phyloP scores from a whole-genome alignment of 139 green algal genomes.

The Micractinium conductrix region DNA sequence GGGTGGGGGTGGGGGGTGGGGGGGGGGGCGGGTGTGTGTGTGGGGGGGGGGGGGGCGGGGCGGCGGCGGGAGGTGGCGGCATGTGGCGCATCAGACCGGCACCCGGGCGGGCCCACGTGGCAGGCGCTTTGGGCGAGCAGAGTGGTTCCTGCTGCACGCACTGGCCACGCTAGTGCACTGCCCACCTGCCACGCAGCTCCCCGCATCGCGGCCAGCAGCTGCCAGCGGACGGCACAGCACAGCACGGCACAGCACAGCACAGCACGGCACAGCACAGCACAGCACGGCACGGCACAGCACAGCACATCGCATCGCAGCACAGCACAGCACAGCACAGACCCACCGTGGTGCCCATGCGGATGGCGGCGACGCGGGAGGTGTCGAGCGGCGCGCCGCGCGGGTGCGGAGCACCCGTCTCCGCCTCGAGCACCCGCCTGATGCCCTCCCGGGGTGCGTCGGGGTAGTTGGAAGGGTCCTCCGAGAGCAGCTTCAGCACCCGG shows the following conservation, averaged over 20 bases:
- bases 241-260: background rate
- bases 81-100: too few species aligned
- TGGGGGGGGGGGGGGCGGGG: too few species aligned
- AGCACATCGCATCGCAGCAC: background rate
- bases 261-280: background rate
- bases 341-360: conserved; percentile 94
- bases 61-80: background rate
- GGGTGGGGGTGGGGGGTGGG: too few species aligned
- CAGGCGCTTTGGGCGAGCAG: too few species aligned
- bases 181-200: too few species aligned
- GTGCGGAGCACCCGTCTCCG: conserved; percentile 73
- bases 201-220: too few species aligned
- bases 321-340: background rate
- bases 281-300: background rate
- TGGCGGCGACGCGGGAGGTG: conserved; percentile 83
- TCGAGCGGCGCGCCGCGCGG: conserved; percentile 72
- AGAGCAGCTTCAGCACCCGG: conserved; percentile 92
- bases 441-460: conserved; percentile 92
- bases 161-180: too few species aligned
- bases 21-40: too few species aligned
- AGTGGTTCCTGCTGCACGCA: too few species aligned
- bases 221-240: background rate
- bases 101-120: too few species aligned
- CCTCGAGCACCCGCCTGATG: conserved; percentile 93
- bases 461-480: conserved; percentile 95